phyloP scores from a whole-genome alignment of 495 filamentous ascomycete genomes.

The Penicillium odoratum region DNA sequence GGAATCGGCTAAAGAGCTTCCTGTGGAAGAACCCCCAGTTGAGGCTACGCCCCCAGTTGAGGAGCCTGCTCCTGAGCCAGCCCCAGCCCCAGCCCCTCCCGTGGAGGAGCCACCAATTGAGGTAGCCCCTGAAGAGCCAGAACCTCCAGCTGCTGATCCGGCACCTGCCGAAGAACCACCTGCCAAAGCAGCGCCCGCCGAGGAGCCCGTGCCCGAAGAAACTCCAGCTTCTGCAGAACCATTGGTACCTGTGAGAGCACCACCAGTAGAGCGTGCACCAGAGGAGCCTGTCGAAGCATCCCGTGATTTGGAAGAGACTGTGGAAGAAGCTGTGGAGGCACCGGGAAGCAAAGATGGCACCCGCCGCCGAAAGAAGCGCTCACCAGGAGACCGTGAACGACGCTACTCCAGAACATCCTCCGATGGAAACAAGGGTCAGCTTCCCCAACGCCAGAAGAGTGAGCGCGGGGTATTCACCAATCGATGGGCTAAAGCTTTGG shows the following conservation, averaged over 20 bases:
- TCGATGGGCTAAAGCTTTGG: constrained; percentile 42
- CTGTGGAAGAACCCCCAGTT: constrained; percentile 10
- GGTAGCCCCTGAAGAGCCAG: neutral
- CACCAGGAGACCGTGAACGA: constrained; percentile 32
- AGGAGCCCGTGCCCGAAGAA: neutral
- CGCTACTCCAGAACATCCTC: constrained; percentile 40
- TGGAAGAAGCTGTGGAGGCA: constrained; percentile 16
- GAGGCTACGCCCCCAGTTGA: constrained; percentile 4
- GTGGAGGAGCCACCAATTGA: constrained; percentile 3
- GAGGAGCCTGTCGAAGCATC: constrained; percentile 16
- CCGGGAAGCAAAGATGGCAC: constrained; percentile 16
- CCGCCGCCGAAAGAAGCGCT: constrained; percentile 35
- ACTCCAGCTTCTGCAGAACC: neutral
- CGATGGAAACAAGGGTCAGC: constrained; percentile 31
- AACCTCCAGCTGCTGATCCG: neutral
- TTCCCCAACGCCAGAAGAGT: constrained; percentile 35
- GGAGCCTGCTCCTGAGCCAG: constrained; percentile 2
- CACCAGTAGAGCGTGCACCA: constrained; percentile 12
- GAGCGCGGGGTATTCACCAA: constrained; percentile 37
- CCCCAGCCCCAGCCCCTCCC: constrained; percentile 1
- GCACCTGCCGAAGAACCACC: neutral
- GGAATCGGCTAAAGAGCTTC: constrained; percentile 17
- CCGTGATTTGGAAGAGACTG: constrained; percentile 4
- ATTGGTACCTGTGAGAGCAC: neutral
- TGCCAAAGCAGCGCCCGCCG: neutral